phyloP scores from a whole-genome alignment of 108 stramenopile species.

The Nitzschia sp. region DNA sequence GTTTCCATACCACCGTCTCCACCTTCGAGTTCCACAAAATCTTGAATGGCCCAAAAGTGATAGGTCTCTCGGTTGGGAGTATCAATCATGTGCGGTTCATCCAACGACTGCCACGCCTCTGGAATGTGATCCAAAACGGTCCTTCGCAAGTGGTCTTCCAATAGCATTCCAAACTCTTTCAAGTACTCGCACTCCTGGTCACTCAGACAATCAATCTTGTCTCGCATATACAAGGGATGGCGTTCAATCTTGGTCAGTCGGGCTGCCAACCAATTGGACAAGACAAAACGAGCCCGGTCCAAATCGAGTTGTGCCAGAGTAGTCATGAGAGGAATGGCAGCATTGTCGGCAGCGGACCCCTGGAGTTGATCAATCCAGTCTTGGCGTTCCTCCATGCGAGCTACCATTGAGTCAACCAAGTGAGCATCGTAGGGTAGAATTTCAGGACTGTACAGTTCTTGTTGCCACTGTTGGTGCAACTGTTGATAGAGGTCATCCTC shows the following conservation, averaged over 20 bases:
- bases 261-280: constrained; percentile 62
- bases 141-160: constrained; percentile 56
- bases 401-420: constrained; percentile 43
- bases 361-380: constrained; percentile 54
- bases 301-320: constrained; percentile 65
- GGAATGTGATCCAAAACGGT: constrained; percentile 70
- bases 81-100: constrained; percentile 74
- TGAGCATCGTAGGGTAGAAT: constrained; percentile 55
- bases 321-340: constrained; percentile 54
- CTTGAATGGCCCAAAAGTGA: constrained; percentile 52
- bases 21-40: constrained; percentile 39
- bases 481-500: constrained; percentile 56
- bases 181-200: constrained; percentile 47
- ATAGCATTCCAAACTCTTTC: constrained; percentile 53
- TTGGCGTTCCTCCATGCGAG: constrained; percentile 55
- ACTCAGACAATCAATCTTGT: constrained; percentile 64
- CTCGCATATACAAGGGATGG: constrained; percentile 65
- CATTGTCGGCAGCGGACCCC: background rate
- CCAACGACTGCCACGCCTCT: constrained; percentile 66
- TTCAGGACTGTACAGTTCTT: constrained; percentile 70
- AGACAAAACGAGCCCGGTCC: constrained; percentile 67
- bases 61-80: constrained; percentile 60
- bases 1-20: constrained; percentile 22
- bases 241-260: constrained; percentile 75
- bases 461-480: constrained; percentile 58